These are phyloP conservation scores for Chytriomyces sp. DNA, from an alignment of 192 early-diverging fungal genomes.

Conservation along the genomic window DNA sequence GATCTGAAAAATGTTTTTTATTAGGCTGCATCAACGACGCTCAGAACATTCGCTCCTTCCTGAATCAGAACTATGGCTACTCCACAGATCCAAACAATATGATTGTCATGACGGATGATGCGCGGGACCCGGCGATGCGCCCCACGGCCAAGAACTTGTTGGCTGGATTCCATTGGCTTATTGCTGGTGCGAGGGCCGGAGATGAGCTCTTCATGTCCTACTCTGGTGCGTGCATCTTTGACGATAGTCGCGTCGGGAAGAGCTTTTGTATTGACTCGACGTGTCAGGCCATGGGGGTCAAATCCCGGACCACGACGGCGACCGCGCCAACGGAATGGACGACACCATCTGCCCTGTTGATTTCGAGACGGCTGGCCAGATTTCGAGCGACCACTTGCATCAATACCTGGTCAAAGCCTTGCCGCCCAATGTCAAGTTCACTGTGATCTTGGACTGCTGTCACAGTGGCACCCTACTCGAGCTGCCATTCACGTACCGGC, in stretches of 20 bases:
- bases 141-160: slow-evolving; percentile 57
- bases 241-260: background rate
- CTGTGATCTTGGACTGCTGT: slow-evolving; percentile 73
- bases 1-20: background rate
- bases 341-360: slow-evolving; percentile 76
- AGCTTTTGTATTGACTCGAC: background rate
- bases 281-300: slow-evolving; percentile 64
- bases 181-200: slow-evolving; percentile 47
- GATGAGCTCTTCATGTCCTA: slow-evolving; percentile 48
- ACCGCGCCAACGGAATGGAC: slow-evolving; percentile 34
- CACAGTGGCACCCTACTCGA: slow-evolving; percentile 54
- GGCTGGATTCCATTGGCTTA: slow-evolving; percentile 49
- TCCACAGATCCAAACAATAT: background rate
- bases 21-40: slow-evolving; percentile 26
- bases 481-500: slow-evolving; percentile 42
- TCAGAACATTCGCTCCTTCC: background rate
- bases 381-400: slow-evolving; percentile 71
- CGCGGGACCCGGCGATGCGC: background rate
- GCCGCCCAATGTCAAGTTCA: slow-evolving; percentile 70
- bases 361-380: slow-evolving; percentile 68
- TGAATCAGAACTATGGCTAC: slow-evolving; percentile 17
- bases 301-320: slow-evolving; percentile 48
- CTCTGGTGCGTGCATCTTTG: background rate
- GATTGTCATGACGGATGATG: slow-evolving; percentile 20
- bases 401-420: slow-evolving; percentile 61